Evolutionary conservation across 306 rosid genomes (phyloP), one percentile per base, ranked within the genome.

Genomic region (Dalbergia cochinchinensis): DNA sequence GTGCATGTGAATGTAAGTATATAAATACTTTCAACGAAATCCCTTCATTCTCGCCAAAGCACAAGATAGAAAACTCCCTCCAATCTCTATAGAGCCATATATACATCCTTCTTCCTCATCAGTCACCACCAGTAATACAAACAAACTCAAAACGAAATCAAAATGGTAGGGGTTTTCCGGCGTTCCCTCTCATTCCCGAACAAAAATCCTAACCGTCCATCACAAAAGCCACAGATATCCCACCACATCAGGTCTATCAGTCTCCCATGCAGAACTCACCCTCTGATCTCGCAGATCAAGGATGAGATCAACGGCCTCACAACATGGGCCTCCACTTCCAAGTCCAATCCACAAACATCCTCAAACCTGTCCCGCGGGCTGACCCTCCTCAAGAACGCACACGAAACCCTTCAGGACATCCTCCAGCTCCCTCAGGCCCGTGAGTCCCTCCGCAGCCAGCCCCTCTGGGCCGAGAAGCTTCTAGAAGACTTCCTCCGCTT

Each of bases 191-290:
- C 94, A 0, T 93, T 93, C 78, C 98, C 97, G 4, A 91, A 83
- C 94, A 91, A 90, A 77, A 84, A 61, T 74, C 89, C 79, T 5
- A 84, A 81, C 88, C 91, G 90, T 85, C 87, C 89, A 62, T 62
- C 81, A 31, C 64, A 20, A 3, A 88, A 85, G 7, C 91, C 89
- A 4, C 20, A 60, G 13, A 70, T 92, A 20, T 91, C 97, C 11
- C 91, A 87, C 83, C 97, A 92, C 89, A 80, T 81, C 72, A 86
- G 98, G 74, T 92, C 97, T 83, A 84, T 92, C 77, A 91, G 94
- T 92, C 97, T 94, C 35, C 98, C 98, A 8, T 89, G 89, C 88
- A 86, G 97, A 88, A 84, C 98, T 4, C 98, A 92, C 82, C 98
- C 95, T 3, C 37, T 91, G 87, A 83, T 91, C 63, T 87, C 96